These are phyloP conservation scores for Acanthamoeba sp. DNA, from an alignment of 208 protist species.

Conservation along the genomic window DNA sequence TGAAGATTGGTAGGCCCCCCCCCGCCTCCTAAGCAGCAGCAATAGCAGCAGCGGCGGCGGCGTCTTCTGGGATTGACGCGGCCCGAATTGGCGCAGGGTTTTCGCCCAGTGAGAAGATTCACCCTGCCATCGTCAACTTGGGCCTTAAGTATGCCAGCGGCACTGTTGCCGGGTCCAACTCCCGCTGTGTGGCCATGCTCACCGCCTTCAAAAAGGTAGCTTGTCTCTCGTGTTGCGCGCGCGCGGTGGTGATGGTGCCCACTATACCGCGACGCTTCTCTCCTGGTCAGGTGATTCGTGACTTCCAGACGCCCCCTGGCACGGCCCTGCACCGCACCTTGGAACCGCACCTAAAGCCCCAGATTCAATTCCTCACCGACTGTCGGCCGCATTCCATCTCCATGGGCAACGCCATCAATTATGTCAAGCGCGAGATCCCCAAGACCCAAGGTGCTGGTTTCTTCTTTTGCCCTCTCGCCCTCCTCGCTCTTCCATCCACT, in stretches of 20 bases:
- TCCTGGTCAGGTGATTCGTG: slow-evolving; percentile 66
- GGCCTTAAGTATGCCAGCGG: slow-evolving; percentile 83
- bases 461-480: background rate
- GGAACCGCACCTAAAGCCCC: slow-evolving; percentile 80
- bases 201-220: slow-evolving; percentile 83
- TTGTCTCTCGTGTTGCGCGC: slow-evolving; percentile 3
- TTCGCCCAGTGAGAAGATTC: slow-evolving; percentile 76
- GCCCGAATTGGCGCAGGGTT: background rate
- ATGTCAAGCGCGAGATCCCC: slow-evolving; percentile 86
- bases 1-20: slow-evolving; percentile 2
- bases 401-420: slow-evolving; percentile 91
- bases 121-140: slow-evolving; percentile 84
- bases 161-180: slow-evolving; percentile 86
- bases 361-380: slow-evolving; percentile 88
- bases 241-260: background rate
- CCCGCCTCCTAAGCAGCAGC: background rate
- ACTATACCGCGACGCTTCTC: background rate
- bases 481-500: background rate
- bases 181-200: slow-evolving; percentile 86
- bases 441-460: slow-evolving; percentile 36
- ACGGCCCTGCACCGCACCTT: slow-evolving; percentile 76
- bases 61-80: slow-evolving; percentile 45
- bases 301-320: slow-evolving; percentile 73
- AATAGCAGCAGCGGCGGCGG: too few relatives aligned
- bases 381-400: slow-evolving; percentile 85